Base-by-base conservation (phyloP, 1,284 basidiomycete species). In the Malassezia furfur region DNA sequence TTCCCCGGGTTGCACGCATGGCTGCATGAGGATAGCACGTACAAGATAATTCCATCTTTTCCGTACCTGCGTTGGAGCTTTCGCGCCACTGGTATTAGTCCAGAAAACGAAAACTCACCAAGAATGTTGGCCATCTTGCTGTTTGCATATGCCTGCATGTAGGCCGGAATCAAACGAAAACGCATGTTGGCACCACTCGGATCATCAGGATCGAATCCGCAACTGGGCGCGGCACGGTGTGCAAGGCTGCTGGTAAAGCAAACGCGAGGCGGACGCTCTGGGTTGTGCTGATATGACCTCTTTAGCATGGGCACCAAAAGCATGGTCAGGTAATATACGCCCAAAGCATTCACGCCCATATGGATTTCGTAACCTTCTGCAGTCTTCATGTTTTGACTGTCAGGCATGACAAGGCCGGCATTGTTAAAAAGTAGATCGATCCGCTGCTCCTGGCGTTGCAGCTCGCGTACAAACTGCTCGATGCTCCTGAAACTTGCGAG, bases 341-440 rank as follows among this genome's bases (percentile, higher is more conserved):
- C 66, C 0, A 70, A 43, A 1, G 61, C 63, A 22, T 70, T 70
- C 6, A 61, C 66, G 1, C 64, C 67, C 10, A 54, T 51, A 54
- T 68, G 67, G 25, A 63, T 51, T 37, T 70, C 68, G 45, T 62
- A 61, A 2, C 63, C 65, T 5, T 70, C 57, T 6, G 34, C 47
- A 1, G 66, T 62, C 7, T 4, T 28, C 4, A 54, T 50, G 1
- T 32, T 30, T 7, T 50, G 45, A 4, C 35, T 31, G 2, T 35
- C 28, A 9, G 49, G 35, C 3, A 46, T 17, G 43, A 67, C 51
- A 0, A 67, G 49, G 0, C 64, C 66, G 5, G 67, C 68, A 36
- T 65, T 64, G 25, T 56, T 60, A 34, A 67, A 63, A 0, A 68
- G 45, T 1, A 68, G n/a, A 50, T 68, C 62, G 3, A 68, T 46